Evolutionary conservation across 2,329 filamentous ascomycete genomes (phyloP), one percentile per base, ranked within the genome.

Genomic region (Aspergillus candidus): DNA sequence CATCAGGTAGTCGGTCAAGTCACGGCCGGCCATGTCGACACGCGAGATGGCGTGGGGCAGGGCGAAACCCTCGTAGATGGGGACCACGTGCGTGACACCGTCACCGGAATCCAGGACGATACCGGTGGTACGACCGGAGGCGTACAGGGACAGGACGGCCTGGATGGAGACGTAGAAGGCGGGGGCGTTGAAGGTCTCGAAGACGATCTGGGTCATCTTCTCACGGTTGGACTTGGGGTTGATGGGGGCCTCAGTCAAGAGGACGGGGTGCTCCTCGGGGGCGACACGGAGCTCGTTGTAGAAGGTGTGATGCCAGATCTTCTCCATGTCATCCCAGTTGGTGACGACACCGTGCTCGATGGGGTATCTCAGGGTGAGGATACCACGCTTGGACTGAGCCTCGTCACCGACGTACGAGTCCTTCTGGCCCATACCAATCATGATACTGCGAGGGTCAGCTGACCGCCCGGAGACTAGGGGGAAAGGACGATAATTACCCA

Each of bases 251-350:
- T 98, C 93, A 64, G 93, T 98, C 74, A 98, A 83, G 71, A 98
- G 84, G 72, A 97, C 90, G 66, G 93, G 93, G 84, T 98, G 93
- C 86, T 98, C 93, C 83, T 98, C 93, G 65, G 93, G 93, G 66
- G 93, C 93, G 58, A 98, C 93, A 91, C 93, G 91, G 70, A 98
- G 83, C 82, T 98, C 93, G 79, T 98, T 98, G 88, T 97, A 98
- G 83, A 98, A 98, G 71, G 93, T 97, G 88, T 98, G 93, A 77
- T 98, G 93, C 93, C 93, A 98, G 67, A 98, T 97, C 86, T 97
- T 97, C 82, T 97, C 93, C 93, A 97, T 97, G 76, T 97, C 93
- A 74, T 98, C 93, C 93, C 93, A 98, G 88, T 97, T 97, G 79
- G 93, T 98, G 72, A 98, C 93, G 67, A 98, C 93, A 93, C 93